phyloP scores from a whole-genome alignment of 768 basidiomycete genomes.

The Hemileccinum impolitum region DNA sequence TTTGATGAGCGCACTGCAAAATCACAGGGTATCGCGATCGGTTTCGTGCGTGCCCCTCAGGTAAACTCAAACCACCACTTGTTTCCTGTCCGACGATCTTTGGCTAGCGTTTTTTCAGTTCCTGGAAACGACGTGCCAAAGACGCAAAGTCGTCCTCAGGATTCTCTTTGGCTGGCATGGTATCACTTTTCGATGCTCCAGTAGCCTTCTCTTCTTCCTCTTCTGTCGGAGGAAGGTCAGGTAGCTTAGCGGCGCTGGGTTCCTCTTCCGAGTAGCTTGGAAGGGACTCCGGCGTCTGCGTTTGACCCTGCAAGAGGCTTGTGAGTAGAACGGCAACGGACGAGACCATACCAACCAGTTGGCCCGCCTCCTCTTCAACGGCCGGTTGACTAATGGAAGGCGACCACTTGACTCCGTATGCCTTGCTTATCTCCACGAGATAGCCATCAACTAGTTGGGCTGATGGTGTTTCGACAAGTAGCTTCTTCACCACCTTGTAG shows the following conservation, averaged over 20 bases:
- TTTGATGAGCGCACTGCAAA: slow-evolving; percentile 1
- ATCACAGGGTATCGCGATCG: slow-evolving; percentile 1
- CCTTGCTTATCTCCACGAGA: slow-evolving; percentile 83
- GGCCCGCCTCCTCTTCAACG: slow-evolving; percentile 33
- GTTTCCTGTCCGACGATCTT: not conserved
- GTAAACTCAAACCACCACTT: not conserved
- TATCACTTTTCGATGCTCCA: slow-evolving; percentile 2
- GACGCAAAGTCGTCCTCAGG: slow-evolving; percentile 71
- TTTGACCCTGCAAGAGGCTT: slow-evolving; percentile 7
- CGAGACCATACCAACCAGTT: slow-evolving; percentile 36
- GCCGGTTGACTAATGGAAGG: slow-evolving; percentile 31
- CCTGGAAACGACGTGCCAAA: slow-evolving; percentile 78
- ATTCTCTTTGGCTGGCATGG: slow-evolving; percentile 13
- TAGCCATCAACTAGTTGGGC: slow-evolving; percentile 81
- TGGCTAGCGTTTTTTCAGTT: slow-evolving; percentile 73
- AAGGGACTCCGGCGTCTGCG: slow-evolving; percentile 17
- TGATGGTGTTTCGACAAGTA: slow-evolving; percentile 66
- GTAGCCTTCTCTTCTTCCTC: slow-evolving; percentile 35
- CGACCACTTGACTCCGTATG: slow-evolving; percentile 73
- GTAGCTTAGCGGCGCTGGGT: slow-evolving; percentile 36
- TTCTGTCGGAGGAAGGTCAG: slow-evolving; percentile 51
- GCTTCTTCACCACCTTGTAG: slow-evolving; percentile 70
- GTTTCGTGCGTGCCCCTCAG: slow-evolving; percentile 1
- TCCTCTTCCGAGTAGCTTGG: slow-evolving; percentile 28
- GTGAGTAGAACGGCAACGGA: slow-evolving; percentile 1